Percentiles rank a stretch among this genome's conserved stretches.
Conservation (phyloP, 2,329 filamentous ascomycete genomes). For the Alternaria arbusti region DNA sequence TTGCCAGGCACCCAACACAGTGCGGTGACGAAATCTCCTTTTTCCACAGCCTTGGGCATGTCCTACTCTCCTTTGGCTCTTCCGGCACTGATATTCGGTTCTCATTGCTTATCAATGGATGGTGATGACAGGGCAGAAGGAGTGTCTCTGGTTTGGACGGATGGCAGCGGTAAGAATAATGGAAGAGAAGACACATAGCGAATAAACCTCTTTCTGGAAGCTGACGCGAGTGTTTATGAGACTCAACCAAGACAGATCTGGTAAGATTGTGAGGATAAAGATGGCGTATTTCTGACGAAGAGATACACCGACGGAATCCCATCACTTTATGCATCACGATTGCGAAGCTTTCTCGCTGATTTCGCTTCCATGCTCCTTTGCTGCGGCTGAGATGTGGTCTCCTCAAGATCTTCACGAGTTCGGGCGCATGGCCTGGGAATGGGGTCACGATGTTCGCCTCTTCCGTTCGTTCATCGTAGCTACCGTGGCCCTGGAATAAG, state of each 20-base stretch:
- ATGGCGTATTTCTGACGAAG: not conserved
- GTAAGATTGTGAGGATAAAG: not conserved
- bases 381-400: not conserved
- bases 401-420: not conserved
- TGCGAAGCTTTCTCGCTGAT: not conserved
- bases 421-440: not conserved
- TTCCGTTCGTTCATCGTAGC: not conserved
- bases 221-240: not conserved
- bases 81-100: not conserved
- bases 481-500: not conserved
- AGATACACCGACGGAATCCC: not conserved
- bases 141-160: conserved; percentile 21
- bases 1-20: conserved; percentile 21
- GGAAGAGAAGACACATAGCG: conserved; percentile 25
- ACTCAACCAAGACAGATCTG: accelerated
- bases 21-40: conserved; percentile 23
- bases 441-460: not conserved
- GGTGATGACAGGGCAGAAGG: conserved; percentile 22
- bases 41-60: conserved; percentile 25
- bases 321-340: not conserved
- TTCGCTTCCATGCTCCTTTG: not conserved
- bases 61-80: conserved; percentile 1
- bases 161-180: conserved; percentile 24
- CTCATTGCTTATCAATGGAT: not conserved
- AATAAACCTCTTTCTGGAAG: not conserved